A percentile compares a stretch with the other conserved stretches of the same genome.
Evolutionary conservation across 176 grass and related monocot species (phyloP).

Genomic region (Eleusine coracana): DNA sequence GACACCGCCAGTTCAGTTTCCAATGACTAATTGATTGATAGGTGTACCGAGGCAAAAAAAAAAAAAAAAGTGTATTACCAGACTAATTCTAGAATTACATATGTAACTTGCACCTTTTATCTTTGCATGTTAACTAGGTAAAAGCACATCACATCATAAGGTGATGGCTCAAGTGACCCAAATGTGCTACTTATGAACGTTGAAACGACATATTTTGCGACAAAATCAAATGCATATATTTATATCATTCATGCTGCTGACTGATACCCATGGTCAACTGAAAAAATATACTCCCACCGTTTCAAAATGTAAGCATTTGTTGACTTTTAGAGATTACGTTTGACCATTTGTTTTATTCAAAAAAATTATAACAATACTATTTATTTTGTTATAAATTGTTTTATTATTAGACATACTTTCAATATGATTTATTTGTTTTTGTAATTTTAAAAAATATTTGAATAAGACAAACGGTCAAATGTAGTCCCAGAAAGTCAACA

Average conservation of each 20-base stretch:
- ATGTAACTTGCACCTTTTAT: too few relatives aligned
- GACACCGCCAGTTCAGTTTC: neutral
- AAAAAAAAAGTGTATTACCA: neutral
- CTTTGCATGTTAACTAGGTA: neutral
- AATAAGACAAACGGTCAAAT: too few relatives aligned
- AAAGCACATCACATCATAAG: neutral
- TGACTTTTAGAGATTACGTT: too few relatives aligned
- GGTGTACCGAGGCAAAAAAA: neutral
- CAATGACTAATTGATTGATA: neutral
- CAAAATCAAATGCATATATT: neutral
- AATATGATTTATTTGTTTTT: too few relatives aligned
- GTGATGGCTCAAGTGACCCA: too few relatives aligned
- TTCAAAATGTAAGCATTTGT: too few relatives aligned
- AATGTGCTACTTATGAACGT: neutral
- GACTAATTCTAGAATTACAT: neutral
- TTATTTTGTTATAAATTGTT: too few relatives aligned
- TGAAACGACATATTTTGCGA: neutral
- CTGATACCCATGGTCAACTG: neutral
- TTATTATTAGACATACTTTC: too few relatives aligned
- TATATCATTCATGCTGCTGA: conserved; percentile 20
- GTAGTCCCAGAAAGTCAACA: too few relatives aligned
- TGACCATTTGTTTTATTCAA: too few relatives aligned
- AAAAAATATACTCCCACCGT: neutral
- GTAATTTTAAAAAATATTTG: too few relatives aligned
- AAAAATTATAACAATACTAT: too few relatives aligned